A percentile compares a stretch with the other conserved stretches of the same genome.
Evolutionary conservation across 1,284 basidiomycete species (phyloP).

Genomic region (Cutaneotrichosporon cyanovorans): DNA sequence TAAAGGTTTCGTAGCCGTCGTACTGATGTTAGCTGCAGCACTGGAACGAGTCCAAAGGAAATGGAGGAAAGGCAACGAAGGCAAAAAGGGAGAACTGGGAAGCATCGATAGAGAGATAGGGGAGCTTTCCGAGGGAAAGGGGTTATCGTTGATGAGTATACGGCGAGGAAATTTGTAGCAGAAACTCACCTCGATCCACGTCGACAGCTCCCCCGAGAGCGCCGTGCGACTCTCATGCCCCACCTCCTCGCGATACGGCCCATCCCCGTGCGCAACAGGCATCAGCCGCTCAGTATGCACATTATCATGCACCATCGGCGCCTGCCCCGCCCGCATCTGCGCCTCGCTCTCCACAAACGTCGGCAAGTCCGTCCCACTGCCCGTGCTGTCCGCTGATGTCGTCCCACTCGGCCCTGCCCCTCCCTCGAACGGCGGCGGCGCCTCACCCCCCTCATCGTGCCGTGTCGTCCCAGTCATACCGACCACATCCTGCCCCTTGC

Average conservation of each 20-base stretch:
- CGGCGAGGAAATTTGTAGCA: too few species aligned
- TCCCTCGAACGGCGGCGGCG: constrained; percentile 32
- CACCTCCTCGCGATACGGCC: constrained; percentile 1
- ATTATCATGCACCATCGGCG: constrained; percentile 12
- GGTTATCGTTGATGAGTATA: too few species aligned
- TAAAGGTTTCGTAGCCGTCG: constrained; percentile 47
- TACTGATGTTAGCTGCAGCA: constrained; percentile 27
- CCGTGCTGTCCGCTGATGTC: neutral
- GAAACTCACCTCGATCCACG: constrained; percentile 40
- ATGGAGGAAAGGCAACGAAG: too few species aligned
- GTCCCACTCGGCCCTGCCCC: constrained; percentile 7
- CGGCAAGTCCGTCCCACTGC: constrained; percentile 20
- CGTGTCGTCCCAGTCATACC: constrained; percentile 35
- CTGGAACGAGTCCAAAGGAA: too few species aligned
- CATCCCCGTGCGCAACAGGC: constrained; percentile 22
- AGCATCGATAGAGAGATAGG: too few species aligned
- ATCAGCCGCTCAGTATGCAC: constrained; percentile 24
- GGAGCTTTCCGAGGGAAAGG: neutral
- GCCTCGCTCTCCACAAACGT: constrained; percentile 36
- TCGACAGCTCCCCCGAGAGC: constrained; percentile 33
- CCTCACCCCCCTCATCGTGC: neutral
- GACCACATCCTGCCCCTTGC: constrained; percentile 43
- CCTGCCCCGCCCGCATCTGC: constrained; percentile 31
- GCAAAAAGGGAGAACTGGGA: too few species aligned
- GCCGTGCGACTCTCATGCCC: neutral